Evolutionary conservation across 306 rosid species (phyloP).

Genomic region (Gastrolobium bilobum): DNA sequence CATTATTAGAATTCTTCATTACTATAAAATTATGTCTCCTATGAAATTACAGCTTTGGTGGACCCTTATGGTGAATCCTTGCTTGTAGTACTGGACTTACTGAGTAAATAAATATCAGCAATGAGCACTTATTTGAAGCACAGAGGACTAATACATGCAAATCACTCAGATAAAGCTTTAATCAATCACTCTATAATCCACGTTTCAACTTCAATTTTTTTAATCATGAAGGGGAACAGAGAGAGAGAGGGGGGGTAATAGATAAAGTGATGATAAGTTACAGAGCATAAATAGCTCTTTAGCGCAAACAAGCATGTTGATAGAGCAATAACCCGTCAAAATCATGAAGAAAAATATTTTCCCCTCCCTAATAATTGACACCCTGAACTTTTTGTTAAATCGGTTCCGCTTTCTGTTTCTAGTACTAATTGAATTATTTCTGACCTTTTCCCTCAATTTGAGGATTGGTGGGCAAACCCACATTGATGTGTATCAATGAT

Average conservation of each 20-base stretch:
- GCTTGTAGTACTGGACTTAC: conserved; percentile 8
- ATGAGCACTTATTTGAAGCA: neutral
- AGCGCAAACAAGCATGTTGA: conserved; percentile 79
- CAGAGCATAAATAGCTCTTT: conserved; percentile 33
- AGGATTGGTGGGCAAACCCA: conserved; percentile 51
- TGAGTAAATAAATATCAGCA: conserved; percentile 5
- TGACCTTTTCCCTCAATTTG: conserved; percentile 63
- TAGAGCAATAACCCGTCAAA: conserved; percentile 46
- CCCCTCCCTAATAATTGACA: conserved; percentile 52
- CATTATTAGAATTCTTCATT: conserved; percentile 31
- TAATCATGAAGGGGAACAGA: conserved; percentile 29
- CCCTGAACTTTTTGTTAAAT: conserved; percentile 50
- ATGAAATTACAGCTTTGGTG: conserved; percentile 11
- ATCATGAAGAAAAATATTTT: conserved; percentile 46
- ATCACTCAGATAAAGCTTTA: neutral
- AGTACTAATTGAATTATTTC: conserved; percentile 48
- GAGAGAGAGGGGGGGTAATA: neutral
- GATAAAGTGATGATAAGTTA: conserved; percentile 55
- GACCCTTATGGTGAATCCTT: conserved; percentile 48
- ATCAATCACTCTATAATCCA: conserved; percentile 8
- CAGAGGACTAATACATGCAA: neutral
- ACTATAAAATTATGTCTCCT: conserved; percentile 41
- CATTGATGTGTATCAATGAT: conserved; percentile 39
- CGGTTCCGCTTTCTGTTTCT: conserved; percentile 49
- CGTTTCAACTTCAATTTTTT: conserved; percentile 2